A percentile compares a stretch with the other conserved stretches of the same genome.
These are phyloP conservation scores for Rhynchosporium graminicola DNA, from an alignment of 2,329 filamentous ascomycete genomes.

Conservation along the genomic window DNA sequence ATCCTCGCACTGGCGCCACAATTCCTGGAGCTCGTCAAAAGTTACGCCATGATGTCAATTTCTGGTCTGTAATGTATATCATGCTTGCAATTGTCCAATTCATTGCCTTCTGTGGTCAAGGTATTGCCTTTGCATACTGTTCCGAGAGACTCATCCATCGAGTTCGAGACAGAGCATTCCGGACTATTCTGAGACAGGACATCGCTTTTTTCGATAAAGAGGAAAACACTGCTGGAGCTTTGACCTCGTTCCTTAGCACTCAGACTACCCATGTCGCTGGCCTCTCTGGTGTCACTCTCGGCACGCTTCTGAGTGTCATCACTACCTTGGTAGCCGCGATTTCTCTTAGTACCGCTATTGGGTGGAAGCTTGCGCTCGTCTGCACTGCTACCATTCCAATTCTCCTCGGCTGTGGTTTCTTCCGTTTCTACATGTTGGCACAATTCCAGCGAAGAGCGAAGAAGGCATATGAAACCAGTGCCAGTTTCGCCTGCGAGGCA, in stretches of 20 bases:
- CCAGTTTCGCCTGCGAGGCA: constrained; percentile 87
- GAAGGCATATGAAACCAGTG: constrained; percentile 75
- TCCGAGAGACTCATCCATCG: constrained; percentile 85
- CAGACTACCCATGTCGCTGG: constrained; percentile 88
- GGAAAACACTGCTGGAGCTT: constrained; percentile 83
- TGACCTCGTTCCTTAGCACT: constrained; percentile 86
- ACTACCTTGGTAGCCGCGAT: constrained; percentile 80
- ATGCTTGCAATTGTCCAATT: constrained; percentile 78
- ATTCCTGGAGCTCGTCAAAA: constrained; percentile 29
- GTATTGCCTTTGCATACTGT: constrained; percentile 76
- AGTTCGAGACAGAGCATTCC: constrained; percentile 80
- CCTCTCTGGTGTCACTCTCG: constrained; percentile 82
- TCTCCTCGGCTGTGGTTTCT: constrained; percentile 78
- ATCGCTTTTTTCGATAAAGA: constrained; percentile 89
- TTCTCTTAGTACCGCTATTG: constrained; percentile 68
- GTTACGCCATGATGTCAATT: constrained; percentile 71
- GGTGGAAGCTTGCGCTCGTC: constrained; percentile 86
- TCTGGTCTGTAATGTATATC: constrained; percentile 87
- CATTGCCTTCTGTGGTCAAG: constrained; percentile 67
- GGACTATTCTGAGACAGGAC: constrained; percentile 87
- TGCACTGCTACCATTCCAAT: constrained; percentile 78
- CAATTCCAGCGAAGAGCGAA: constrained; percentile 79
- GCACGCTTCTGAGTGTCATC: constrained; percentile 77
- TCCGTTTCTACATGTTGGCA: constrained; percentile 82
- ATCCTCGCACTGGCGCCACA: constrained; percentile 49